phyloP scores from a whole-genome alignment of 768 basidiomycete species.

The Lepiota brunneoincarnata region DNA sequence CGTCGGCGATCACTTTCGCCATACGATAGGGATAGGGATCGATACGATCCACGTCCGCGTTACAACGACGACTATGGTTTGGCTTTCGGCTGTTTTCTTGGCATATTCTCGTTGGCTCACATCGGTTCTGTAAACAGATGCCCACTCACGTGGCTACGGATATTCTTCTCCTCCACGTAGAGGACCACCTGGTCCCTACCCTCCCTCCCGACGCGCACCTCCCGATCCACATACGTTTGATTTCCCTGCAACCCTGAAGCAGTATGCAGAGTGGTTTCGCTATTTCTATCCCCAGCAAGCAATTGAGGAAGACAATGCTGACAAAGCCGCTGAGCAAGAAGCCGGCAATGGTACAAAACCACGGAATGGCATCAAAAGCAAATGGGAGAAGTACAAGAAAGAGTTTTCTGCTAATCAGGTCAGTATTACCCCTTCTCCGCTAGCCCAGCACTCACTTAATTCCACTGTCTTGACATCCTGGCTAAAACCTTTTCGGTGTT shows the following conservation, averaged over 20 bases:
- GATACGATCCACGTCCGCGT: conserved; percentile 80
- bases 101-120: conserved; percentile 15
- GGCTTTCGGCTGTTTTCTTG: conserved; percentile 16
- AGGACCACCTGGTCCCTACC: conserved; percentile 41
- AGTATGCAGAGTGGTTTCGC: conserved; percentile 88
- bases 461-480: conserved; percentile 16
- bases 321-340: conserved; percentile 82
- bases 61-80: conserved; percentile 83
- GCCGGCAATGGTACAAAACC: conserved; percentile 82
- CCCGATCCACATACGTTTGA: conserved; percentile 81
- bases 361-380: conserved; percentile 76
- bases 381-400: conserved; percentile 95
- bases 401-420: conserved; percentile 88
- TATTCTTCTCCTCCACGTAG: conserved; percentile 65
- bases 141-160: conserved; percentile 62
- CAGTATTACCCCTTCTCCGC: conserved; percentile 32
- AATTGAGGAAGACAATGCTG: conserved; percentile 77
- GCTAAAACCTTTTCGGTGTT: conserved; percentile 32
- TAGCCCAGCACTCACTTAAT: conserved; percentile 18
- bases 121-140: conserved; percentile 38
- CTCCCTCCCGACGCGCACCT: conserved; percentile 58
- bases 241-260: conserved; percentile 77
- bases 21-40: conserved; percentile 79
- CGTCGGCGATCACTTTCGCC: conserved; percentile 80
- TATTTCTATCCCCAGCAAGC: conserved; percentile 73